phyloP scores from a whole-genome alignment of 1,284 basidiomycete species.

The Naganishia sp. region DNA sequence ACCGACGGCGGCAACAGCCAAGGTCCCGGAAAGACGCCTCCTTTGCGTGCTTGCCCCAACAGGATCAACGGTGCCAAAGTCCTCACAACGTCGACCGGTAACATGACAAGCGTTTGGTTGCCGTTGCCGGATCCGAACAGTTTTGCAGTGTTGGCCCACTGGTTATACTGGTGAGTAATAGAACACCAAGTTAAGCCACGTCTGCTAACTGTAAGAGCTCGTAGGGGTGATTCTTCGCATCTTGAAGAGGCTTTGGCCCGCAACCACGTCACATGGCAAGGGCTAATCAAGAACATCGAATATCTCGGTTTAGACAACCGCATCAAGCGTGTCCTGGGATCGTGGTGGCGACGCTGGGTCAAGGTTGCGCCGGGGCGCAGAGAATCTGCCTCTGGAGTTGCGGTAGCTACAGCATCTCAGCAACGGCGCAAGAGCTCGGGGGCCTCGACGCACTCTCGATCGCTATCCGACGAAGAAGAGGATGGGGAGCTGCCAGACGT shows the following conservation, averaged over 20 bases:
- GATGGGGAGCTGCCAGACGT: slow-evolving; percentile 5
- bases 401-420: slow-evolving; percentile 16
- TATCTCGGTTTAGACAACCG: slow-evolving; percentile 49
- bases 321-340: slow-evolving; percentile 48
- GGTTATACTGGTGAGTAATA: slow-evolving; percentile 51
- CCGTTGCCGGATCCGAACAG: slow-evolving; percentile 51
- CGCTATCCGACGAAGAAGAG: slow-evolving; percentile 4
- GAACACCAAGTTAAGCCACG: background rate
- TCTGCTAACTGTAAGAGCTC: background rate
- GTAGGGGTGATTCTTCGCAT: slow-evolving; percentile 41
- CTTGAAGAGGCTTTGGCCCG: slow-evolving; percentile 45
- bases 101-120: slow-evolving; percentile 42
- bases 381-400: slow-evolving; percentile 5
- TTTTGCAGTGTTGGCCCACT: slow-evolving; percentile 51
- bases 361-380: slow-evolving; percentile 37
- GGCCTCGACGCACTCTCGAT: slow-evolving; percentile 4
- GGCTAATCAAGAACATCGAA: slow-evolving; percentile 51
- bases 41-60: background rate
- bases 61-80: slow-evolving; percentile 40
- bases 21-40: background rate
- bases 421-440: slow-evolving; percentile 11
- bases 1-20: background rate
- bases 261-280: slow-evolving; percentile 50
- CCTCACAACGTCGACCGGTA: slow-evolving; percentile 36
- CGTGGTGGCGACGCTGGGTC: slow-evolving; percentile 53